Percentiles rank a stretch among this genome's conserved stretches.
Evolutionary conservation across 208 protist genomes (phyloP).

Genomic region (Vickermania ingenoplastis): DNA sequence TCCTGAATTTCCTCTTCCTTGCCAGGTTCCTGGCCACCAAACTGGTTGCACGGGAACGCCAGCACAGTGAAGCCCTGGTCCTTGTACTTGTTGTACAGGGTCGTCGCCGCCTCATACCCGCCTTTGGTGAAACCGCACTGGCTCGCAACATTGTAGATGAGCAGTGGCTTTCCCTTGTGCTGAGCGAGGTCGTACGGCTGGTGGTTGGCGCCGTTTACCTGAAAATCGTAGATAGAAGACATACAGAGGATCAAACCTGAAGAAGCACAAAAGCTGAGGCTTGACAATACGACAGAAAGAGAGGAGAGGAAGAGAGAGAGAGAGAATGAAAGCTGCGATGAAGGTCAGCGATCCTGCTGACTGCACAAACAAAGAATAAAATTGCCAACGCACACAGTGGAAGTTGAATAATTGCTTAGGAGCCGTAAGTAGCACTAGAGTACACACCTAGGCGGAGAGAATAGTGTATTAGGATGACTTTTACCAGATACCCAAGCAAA

Average conservation of each 20-base stretch:
- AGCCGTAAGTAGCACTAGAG: too few relatives aligned
- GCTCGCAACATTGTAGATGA: conserved; percentile 90
- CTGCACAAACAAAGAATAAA: too few relatives aligned
- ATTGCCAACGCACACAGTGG: too few relatives aligned
- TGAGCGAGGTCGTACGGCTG: conserved; percentile 78
- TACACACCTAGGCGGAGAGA: conserved; percentile 87
- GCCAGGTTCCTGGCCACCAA: conserved; percentile 78
- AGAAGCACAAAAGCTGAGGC: not conserved
- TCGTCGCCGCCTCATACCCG: conserved; percentile 62
- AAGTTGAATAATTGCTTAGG: too few relatives aligned
- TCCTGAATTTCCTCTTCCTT: conserved; percentile 50
- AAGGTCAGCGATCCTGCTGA: too few relatives aligned
- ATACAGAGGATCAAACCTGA: not conserved
- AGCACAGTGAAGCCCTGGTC: conserved; percentile 77
- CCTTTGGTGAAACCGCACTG: conserved; percentile 80
- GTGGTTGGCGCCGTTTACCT: conserved; percentile 49
- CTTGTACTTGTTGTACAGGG: conserved; percentile 87
- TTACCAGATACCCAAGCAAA: too few relatives aligned
- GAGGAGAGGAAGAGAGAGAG: conserved; percentile 2
- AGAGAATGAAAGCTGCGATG: too few relatives aligned
- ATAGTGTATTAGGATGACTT: conserved; percentile 71
- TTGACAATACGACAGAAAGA: not conserved
- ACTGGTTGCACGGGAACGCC: conserved; percentile 91
- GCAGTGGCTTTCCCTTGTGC: conserved; percentile 82
- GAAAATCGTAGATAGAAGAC: conserved; percentile 65